Base-by-base conservation (phyloP, 768 basidiomycete species). In the Mycena epipterygia region DNA sequence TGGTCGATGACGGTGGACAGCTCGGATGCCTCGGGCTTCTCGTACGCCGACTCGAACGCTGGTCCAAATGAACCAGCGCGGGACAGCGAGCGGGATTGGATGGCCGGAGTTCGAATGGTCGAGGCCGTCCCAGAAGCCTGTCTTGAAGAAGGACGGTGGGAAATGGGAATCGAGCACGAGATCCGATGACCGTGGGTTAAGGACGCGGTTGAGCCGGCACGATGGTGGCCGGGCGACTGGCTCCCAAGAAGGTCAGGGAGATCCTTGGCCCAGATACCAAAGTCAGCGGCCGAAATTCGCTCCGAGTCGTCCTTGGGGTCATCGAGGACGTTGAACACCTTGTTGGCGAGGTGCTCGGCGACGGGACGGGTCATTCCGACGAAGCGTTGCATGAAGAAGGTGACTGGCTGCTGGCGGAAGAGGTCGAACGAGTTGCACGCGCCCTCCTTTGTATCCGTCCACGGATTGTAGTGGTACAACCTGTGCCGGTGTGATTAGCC, bases 381-480 rank as follows among this genome's bases (percentile, higher is more conserved):
- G 83, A 98, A 99, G 65, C 96, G 91, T 67, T 89, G 85, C 85
- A 96, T 89, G 82, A 99, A 93, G 82, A 98, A 99, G 44, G 86
- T 86, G 82, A 92, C 86, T 33, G 95, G 95, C 71, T 94, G 89
- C 67, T 87, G 87, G 74, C 90, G 90, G 84, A 91, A 99, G 27
- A 89, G 84, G 73, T 90, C 89, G 80, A 98, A 99, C 52, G 95
- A 95, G 39, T 89, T 82, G 80, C 93, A 93, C 72, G 88, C 89
- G 75, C 92, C 94, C 71, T 92, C 88, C 35, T 91, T 88, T 2
- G 97, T 97, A 79, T 99, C 97, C 51, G 94, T 94, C 98, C 98
- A 99, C 30, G 97, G 97, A 81, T 98, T 98, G 83, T 88, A 94
- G 82, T 99, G 98, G 83, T 98, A 99, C 79, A 99, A 86, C 94